These are phyloP conservation scores for Melaleuca quinquenervia DNA, from an alignment of 345 rosid species.

Conservation along the genomic window DNA sequence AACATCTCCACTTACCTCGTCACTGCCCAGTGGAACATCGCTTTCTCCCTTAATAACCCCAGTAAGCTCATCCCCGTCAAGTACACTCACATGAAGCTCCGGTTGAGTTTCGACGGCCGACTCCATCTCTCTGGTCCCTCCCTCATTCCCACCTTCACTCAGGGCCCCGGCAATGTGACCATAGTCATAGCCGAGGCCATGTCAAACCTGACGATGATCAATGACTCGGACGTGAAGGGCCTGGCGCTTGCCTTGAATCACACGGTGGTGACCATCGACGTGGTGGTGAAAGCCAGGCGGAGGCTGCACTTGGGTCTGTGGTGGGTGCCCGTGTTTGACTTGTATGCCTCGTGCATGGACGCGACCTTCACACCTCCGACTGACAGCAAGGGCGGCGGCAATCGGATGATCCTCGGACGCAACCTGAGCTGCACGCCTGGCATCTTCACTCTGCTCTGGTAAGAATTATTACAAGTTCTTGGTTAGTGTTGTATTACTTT, in stretches of 20 bases:
- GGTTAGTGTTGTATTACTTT: no score
- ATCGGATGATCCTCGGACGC: neutral
- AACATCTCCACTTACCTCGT: neutral
- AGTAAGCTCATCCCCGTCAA: neutral
- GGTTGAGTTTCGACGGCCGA: neutral
- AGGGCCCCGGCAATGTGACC: neutral
- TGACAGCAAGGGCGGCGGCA: neutral
- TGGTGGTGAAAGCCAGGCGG: neutral
- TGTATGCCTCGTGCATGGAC: neutral
- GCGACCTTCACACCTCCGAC: neutral
- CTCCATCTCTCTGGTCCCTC: neutral
- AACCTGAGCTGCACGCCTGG: neutral
- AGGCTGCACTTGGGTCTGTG: neutral
- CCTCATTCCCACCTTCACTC: neutral
- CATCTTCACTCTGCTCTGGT: neutral
- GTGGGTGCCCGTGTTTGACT: neutral
- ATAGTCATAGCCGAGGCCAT: neutral
- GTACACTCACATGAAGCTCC: neutral
- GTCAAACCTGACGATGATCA: neutral
- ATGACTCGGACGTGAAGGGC: neutral
- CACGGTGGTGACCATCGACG: neutral
- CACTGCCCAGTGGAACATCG: neutral
- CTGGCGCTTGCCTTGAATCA: neutral
- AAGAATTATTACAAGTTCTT: neutral
- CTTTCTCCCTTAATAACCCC: neutral